Evolutionary conservation across 2,329 filamentous ascomycete genomes (phyloP).

Genomic region (Microascus cirrosus): DNA sequence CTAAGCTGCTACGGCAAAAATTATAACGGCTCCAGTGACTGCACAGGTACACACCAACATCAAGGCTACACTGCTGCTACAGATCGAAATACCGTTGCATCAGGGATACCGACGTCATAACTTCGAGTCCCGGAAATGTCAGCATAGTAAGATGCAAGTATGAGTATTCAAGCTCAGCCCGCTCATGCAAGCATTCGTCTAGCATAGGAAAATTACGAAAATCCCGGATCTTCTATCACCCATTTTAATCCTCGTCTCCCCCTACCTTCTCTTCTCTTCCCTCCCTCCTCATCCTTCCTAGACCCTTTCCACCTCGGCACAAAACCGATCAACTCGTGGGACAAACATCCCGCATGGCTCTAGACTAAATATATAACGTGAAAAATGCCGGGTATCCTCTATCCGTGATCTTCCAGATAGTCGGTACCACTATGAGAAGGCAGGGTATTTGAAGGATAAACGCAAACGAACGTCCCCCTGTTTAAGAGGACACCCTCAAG

Average conservation of each 20-base stretch:
- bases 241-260: background rate
- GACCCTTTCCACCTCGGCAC: too few relatives aligned
- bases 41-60: too few relatives aligned
- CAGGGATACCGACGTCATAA: background rate
- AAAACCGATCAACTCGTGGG: too few relatives aligned
- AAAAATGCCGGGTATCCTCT: background rate
- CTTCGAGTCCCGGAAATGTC: background rate
- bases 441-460: background rate
- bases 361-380: background rate
- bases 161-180: background rate
- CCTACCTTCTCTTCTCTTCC: background rate
- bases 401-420: background rate
- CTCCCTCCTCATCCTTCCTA: too few relatives aligned
- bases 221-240: background rate
- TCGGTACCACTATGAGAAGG: background rate
- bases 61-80: too few relatives aligned
- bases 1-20: too few relatives aligned
- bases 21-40: too few relatives aligned
- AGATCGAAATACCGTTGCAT: too few relatives aligned
- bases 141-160: background rate
- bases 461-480: background rate
- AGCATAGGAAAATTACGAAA: background rate
- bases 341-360: too few relatives aligned
- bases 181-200: background rate
- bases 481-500: background rate